phyloP scores from a whole-genome alignment of 148 eudicot species.

The Fagopyrum esculentum region DNA sequence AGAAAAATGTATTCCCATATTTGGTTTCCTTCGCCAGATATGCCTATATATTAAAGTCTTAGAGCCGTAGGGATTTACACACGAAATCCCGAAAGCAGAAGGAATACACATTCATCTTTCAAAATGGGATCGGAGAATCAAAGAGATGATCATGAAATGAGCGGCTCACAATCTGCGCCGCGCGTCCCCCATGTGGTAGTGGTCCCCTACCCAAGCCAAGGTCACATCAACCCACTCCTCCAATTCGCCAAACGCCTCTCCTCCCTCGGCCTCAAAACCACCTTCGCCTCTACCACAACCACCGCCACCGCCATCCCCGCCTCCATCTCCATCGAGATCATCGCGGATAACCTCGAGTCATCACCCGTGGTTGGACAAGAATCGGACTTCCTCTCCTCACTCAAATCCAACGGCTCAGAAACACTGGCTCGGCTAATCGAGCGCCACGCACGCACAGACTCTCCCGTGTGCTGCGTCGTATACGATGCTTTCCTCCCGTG shows the following conservation, averaged over 20 bases:
- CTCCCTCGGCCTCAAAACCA: slow-evolving; percentile 46
- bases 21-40: too few species aligned
- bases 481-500: slow-evolving; percentile 65
- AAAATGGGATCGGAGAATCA: not conserved
- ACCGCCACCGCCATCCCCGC: slow-evolving; percentile 19
- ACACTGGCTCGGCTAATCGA: slow-evolving; percentile 27
- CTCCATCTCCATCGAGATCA: slow-evolving; percentile 35
- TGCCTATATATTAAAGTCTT: not conserved
- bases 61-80: not conserved
- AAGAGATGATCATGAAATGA: not conserved
- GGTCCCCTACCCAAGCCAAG: not conserved
- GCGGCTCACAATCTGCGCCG: not conserved
- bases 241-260: slow-evolving; percentile 43
- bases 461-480: slow-evolving; percentile 43
- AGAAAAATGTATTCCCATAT: too few species aligned
- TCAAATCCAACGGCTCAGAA: slow-evolving; percentile 34
- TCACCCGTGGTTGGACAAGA: slow-evolving; percentile 19
- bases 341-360: slow-evolving; percentile 44
- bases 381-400: slow-evolving; percentile 32
- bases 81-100: not conserved
- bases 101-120: too few species aligned
- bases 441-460: slow-evolving; percentile 14
- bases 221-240: not conserved
- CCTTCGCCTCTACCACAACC: slow-evolving; percentile 43
- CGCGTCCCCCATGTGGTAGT: not conserved